phyloP scores from a whole-genome alignment of 148 eudicot species.

The Linanthus parryae region DNA sequence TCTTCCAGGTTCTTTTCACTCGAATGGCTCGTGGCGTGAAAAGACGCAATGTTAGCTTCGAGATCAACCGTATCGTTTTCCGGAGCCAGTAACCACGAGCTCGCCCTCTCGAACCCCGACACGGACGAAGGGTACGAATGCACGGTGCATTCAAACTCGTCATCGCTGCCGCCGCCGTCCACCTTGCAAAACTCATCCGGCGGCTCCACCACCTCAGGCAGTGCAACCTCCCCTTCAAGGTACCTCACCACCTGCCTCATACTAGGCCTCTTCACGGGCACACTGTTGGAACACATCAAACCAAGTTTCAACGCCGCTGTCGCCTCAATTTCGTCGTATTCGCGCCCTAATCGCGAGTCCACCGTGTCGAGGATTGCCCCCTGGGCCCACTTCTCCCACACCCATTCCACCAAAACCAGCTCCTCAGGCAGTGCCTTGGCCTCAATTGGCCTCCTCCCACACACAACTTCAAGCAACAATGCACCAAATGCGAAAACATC shows the following conservation, averaged over 20 bases:
- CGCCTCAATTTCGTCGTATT: constrained; percentile 11
- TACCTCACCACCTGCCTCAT: constrained; percentile 18
- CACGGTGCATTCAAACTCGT: constrained; percentile 7
- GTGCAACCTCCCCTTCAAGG: constrained; percentile 7
- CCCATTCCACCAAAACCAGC: constrained; percentile 13
- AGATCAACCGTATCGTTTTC: too few species aligned
- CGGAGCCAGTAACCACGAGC: too few species aligned
- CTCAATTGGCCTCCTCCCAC: constrained; percentile 14
- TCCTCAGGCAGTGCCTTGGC: constrained; percentile 7
- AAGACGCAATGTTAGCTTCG: too few species aligned
- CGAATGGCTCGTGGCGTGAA: too few species aligned
- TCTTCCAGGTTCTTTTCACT: too few species aligned
- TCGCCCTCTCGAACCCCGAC: constrained; percentile 2
- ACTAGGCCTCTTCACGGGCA: constrained; percentile 5
- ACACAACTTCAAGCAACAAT: constrained; percentile 11
- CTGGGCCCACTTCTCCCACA: constrained; percentile 8
- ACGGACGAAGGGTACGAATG: constrained; percentile 11
- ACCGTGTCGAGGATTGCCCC: constrained; percentile 7
- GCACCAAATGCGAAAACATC: constrained; percentile 16
- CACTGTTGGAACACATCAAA: constrained; percentile 7
- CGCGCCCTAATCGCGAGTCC: constrained; percentile 8
- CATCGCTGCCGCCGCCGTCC: constrained; percentile 3
- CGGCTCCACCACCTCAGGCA: constrained; percentile 6
- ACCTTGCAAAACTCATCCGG: neutral
- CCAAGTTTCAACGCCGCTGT: constrained; percentile 6